Evolutionary conservation across 805 yeast genomes (phyloP).

Genomic region (Citeromyces matritensis): DNA sequence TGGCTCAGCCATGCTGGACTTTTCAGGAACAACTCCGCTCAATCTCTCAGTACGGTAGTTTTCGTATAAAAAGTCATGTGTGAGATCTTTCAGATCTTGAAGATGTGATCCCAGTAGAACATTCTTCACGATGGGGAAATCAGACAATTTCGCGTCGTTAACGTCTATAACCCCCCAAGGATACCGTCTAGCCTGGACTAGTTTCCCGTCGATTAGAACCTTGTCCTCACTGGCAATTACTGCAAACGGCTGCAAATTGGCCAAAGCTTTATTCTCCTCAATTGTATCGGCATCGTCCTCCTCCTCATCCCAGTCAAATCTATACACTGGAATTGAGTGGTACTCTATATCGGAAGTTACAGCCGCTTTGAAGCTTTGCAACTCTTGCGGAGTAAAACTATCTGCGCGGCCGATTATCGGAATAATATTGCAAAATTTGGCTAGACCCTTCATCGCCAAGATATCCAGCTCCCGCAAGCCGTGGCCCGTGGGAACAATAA

Average conservation of each 20-base stretch:
- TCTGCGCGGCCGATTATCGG: slow-evolving; percentile 65
- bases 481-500: slow-evolving; percentile 64
- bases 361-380: slow-evolving; percentile 41
- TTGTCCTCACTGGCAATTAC: slow-evolving; percentile 51
- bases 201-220: slow-evolving; percentile 30
- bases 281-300: slow-evolving; percentile 59
- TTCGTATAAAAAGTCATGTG: slow-evolving; percentile 51
- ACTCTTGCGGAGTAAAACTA: slow-evolving; percentile 48
- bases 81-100: slow-evolving; percentile 50
- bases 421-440: slow-evolving; percentile 59
- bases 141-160: slow-evolving; percentile 33
- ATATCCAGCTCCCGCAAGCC: slow-evolving; percentile 66
- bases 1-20: slow-evolving; percentile 15
- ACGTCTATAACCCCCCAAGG: slow-evolving; percentile 66
- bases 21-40: slow-evolving; percentile 33
- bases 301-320: slow-evolving; percentile 56
- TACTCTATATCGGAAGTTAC: slow-evolving; percentile 49
- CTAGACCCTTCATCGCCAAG: slow-evolving; percentile 51
- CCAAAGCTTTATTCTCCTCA: slow-evolving; percentile 49
- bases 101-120: slow-evolving; percentile 45
- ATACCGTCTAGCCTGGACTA: slow-evolving; percentile 45
- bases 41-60: slow-evolving; percentile 51
- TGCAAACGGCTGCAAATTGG: slow-evolving; percentile 64
- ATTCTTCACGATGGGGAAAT: slow-evolving; percentile 36
- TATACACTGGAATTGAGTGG: slow-evolving; percentile 60